These are phyloP conservation scores for Mesotaenium endlicherianum DNA, from an alignment of 139 green algal species.

Conservation along the genomic window DNA sequence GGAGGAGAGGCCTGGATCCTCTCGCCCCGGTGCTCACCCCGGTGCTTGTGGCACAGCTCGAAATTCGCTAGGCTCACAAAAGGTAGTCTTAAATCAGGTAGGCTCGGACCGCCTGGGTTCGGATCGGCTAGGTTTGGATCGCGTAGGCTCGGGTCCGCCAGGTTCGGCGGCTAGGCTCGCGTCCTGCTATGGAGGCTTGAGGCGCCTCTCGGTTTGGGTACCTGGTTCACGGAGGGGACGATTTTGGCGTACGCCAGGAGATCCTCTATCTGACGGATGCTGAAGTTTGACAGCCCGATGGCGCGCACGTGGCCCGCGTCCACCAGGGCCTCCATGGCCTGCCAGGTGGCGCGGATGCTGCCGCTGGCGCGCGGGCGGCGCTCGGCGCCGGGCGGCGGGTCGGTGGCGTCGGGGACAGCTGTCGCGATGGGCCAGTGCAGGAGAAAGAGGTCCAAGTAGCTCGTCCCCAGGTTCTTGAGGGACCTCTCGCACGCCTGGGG, in stretches of 20 bases:
- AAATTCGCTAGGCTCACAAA: no score
- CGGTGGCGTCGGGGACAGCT: constrained; percentile 20
- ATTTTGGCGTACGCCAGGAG: constrained; percentile 24
- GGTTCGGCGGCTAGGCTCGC: no score
- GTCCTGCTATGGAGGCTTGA: no score
- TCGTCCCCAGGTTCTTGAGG: constrained; percentile 28
- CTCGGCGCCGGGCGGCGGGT: not conserved
- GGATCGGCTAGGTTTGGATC: no score
- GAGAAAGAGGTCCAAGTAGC: constrained; percentile 55
- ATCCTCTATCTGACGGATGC: constrained; percentile 31
- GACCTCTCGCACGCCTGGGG: constrained; percentile 31
- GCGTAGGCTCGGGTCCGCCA: no score
- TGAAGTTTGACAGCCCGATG: constrained; percentile 58
- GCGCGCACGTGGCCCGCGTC: constrained; percentile 37
- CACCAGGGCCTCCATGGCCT: constrained; percentile 55
- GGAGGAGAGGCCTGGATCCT: no score
- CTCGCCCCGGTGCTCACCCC: no score
- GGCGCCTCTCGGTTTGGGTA: no score
- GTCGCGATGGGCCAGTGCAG: constrained; percentile 50
- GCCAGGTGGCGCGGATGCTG: constrained; percentile 49
- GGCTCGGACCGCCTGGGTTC: no score
- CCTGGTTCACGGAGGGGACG: constrained; percentile 33
- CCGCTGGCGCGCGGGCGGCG: not conserved
- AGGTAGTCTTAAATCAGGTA: no score
- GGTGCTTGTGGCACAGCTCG: no score